Percentiles rank a stretch among this genome's conserved stretches.
Evolutionary conservation across 2,329 filamentous ascomycete species (phyloP).

Genomic region (Colletotrichum gloeosporioides): DNA sequence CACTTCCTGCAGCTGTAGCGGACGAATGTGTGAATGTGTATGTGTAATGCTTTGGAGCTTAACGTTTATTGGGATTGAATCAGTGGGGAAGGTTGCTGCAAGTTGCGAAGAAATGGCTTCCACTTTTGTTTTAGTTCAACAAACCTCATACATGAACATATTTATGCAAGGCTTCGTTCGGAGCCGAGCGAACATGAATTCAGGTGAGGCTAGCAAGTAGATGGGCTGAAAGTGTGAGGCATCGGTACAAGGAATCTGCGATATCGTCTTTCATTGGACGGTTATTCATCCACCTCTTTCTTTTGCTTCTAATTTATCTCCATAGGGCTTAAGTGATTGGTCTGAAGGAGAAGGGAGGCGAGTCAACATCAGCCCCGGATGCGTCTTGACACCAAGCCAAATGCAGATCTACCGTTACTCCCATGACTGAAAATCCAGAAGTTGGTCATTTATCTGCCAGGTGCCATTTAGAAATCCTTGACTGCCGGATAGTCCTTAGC

Average conservation of each 20-base stretch:
- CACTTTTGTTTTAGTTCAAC: background rate
- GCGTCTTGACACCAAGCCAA: background rate
- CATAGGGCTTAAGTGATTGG: too few species aligned
- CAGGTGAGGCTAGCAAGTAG: background rate
- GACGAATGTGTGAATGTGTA: background rate
- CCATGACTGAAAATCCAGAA: background rate
- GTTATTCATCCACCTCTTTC: background rate
- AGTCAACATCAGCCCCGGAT: background rate
- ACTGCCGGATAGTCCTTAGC: background rate
- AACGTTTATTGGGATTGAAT: background rate
- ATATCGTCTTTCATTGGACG: background rate
- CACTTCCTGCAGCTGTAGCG: background rate
- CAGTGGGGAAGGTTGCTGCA: background rate
- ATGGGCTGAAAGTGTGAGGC: background rate
- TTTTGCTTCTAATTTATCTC: background rate
- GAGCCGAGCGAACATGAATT: background rate
- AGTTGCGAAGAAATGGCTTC: background rate
- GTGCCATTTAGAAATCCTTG: background rate
- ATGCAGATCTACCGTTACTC: background rate
- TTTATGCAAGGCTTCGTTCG: background rate
- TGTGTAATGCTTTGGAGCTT: background rate
- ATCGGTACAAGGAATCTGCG: background rate
- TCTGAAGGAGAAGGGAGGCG: too few species aligned
- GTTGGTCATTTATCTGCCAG: background rate
- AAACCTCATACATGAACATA: background rate